A percentile compares a stretch with the other conserved stretches of the same genome.
Conservation (phyloP, 2,329 filamentous ascomycete genomes). For the Fusarium protoensiforme region DNA sequence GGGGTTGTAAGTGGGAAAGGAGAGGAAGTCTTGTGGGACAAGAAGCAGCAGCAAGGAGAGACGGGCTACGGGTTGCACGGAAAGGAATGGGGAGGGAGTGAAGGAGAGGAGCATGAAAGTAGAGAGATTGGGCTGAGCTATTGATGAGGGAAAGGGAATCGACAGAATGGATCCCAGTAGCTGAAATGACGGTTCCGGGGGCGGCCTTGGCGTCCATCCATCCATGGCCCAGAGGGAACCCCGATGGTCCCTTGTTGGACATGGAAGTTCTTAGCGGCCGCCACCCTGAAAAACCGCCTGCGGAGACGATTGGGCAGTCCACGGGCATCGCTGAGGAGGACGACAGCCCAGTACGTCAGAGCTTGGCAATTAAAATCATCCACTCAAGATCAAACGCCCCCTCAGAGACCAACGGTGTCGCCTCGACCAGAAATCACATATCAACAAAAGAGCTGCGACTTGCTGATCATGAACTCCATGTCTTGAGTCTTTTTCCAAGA, state of each 20-base stretch:
- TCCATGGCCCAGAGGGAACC: neutral
- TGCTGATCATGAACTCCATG: neutral
- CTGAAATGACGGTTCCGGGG: slow-evolving; percentile 35
- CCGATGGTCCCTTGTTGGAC: slow-evolving; percentile 24
- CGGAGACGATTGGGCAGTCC: slow-evolving; percentile 19
- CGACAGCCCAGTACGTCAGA: neutral
- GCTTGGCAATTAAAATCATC: neutral
- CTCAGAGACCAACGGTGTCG: neutral
- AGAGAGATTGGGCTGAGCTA: slow-evolving; percentile 27
- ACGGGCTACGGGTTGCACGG: neutral
- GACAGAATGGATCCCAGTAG: slow-evolving; percentile 18
- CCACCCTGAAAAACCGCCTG: slow-evolving; percentile 21
- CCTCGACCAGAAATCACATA: neutral
- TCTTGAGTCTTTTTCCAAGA: neutral
- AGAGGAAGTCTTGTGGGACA: slow-evolving; percentile 8
- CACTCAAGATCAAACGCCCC: neutral
- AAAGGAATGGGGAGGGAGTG: slow-evolving; percentile 20
- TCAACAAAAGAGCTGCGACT: neutral
- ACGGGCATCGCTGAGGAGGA: neutral
- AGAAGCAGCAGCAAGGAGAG: slow-evolving; percentile 6
- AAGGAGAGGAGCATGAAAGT: slow-evolving; percentile 23
- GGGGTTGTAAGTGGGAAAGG: slow-evolving; percentile 12
- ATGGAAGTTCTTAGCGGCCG: slow-evolving; percentile 19
- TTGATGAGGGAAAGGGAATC: slow-evolving; percentile 23
- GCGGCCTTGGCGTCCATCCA: slow-evolving; percentile 25